Base-by-base conservation (phyloP, 2,329 filamentous ascomycete species). In the Ilyonectria mors-panacis region DNA sequence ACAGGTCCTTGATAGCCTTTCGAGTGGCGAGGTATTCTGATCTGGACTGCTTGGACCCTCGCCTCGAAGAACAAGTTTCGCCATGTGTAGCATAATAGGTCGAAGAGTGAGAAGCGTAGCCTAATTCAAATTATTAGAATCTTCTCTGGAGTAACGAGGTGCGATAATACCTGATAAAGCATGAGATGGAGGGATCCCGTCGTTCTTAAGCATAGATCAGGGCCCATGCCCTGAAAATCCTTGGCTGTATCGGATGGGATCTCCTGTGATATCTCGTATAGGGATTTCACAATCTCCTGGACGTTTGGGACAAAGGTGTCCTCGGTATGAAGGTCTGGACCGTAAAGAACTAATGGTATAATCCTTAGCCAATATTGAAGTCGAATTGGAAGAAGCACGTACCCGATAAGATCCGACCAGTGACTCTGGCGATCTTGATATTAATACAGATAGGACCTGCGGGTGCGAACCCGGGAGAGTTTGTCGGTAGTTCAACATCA, bases 131-230 rank as follows among this genome's bases (percentile, higher is more conserved):
- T n/a, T 73, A 56, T 35, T 19, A 63, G 13, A 6, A 6, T 4
- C 4, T 15, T 3, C 1, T 0, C 4, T 3, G 1, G 0, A 5
- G 9, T 8, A 26, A 26, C n/a, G 9, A 19, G 10, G 1, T 4
- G 8, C 12, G 5, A 39, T 13, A 19, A 1, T 66, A 78, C 77
- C 68, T 79, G 77, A 44, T 78, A 78, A 6, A 79, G 68, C 77
- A 79, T 79, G 50, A 79, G 68, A 48, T 79, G 77, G 2, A 79
- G 50, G 1, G 76, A 78, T 13, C 77, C 77, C 19, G 76, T 78
- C 1, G 77, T 79, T 56, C 77, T 67, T 23, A 78, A 33, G 15
- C 73, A 76, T 6, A 78, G 73, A n/a, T 78, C 75, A 17, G 66
- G 62, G 10, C 73, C 63, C 62, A 75, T 54, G 50, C 70, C 69